Base-by-base conservation (phyloP, 257 asterid species). In the Paulownia fortunei region DNA sequence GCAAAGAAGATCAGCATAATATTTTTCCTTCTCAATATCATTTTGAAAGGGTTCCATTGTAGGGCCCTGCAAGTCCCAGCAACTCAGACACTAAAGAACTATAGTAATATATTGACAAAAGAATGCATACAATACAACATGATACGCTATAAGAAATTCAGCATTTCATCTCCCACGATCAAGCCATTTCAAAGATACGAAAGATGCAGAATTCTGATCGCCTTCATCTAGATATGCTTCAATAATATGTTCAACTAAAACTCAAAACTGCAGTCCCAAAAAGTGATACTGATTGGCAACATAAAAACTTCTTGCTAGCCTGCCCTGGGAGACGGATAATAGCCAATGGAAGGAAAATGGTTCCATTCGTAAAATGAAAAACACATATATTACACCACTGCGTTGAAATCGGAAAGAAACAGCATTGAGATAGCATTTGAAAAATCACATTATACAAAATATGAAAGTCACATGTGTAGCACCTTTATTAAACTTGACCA, bases 31-130 rank as follows among this genome's bases (percentile, higher is more conserved):
- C 87, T 90, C 99, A 2, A 65, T 21, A 51, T 95, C 97, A 47
- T 85, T 84, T 62, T 85, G 80, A 69, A 95, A 93, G 21, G 97
- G 97, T 79, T 90, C 97, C 94, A 85, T 82, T 12, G 97, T 89
- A 66, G 94, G 97, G 3, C 96, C 96, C 99, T 95, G 87, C 77
- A 83, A 55, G 55, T 80, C 52, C 56, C 47, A 67, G 70, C 49
- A 30, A 49, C 51, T 65, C 67, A 66, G 69, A 36, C 46, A n/a
- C 36, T 10, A 26, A 44, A 58, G 39, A 61, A 37, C 30, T 21
- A 11, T 3, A 13, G 27, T n/a, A 44, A 27, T 13, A 32, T 36
- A 13, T 27, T 37, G n/a, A 46, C 1, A 15, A 52, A 52, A 36
- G 46, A 3, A 46, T 6, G 63, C n/a, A 39, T 15, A 15, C 2